Percentiles rank a stretch among this genome's conserved stretches.
These are phyloP conservation scores for Tulasnella sp. DNA, from an alignment of 768 basidiomycete genomes.

Conservation along the genomic window DNA sequence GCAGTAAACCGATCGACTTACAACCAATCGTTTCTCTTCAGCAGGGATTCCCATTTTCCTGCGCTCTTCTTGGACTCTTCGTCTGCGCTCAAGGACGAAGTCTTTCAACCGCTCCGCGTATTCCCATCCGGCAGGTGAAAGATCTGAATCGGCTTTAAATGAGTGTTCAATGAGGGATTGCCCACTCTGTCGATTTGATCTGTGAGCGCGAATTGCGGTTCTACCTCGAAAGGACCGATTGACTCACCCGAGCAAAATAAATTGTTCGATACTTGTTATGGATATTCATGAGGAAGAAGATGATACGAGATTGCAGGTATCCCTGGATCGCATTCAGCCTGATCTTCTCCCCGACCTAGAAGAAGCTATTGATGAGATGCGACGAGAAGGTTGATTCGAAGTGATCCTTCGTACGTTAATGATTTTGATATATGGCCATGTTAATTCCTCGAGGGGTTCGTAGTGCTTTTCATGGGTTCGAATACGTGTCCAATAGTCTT, in stretches of 20 bases:
- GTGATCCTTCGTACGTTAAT: slow-evolving; percentile 61
- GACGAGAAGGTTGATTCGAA: slow-evolving; percentile 1
- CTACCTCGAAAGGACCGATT: neutral
- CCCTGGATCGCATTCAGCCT: slow-evolving; percentile 91
- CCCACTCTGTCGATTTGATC: slow-evolving; percentile 64
- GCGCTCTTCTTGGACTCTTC: slow-evolving; percentile 67
- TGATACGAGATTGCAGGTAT: slow-evolving; percentile 87
- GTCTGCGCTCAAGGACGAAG: slow-evolving; percentile 79
- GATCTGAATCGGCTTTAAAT: slow-evolving; percentile 96
- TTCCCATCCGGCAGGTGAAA: slow-evolving; percentile 93
- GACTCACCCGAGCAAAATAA: slow-evolving; percentile 86
- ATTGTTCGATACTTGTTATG: slow-evolving; percentile 91
- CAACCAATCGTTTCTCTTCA: slow-evolving; percentile 37
- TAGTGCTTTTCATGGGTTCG: slow-evolving; percentile 81
- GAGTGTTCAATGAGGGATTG: slow-evolving; percentile 98
- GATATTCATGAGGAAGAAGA: slow-evolving; percentile 99
- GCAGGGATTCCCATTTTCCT: slow-evolving; percentile 30
- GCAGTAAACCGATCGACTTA: slow-evolving; percentile 14
- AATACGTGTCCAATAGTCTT: slow-evolving; percentile 90
- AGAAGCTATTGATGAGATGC: neutral
- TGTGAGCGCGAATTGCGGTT: neutral
- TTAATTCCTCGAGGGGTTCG: slow-evolving; percentile 84
- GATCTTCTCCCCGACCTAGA: slow-evolving; percentile 89
- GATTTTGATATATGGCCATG: slow-evolving; percentile 91
- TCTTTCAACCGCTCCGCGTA: slow-evolving; percentile 87